Evolutionary conservation across 164 flowering plant species (phyloP).

Genomic region (Hamamelis virginiana): DNA sequence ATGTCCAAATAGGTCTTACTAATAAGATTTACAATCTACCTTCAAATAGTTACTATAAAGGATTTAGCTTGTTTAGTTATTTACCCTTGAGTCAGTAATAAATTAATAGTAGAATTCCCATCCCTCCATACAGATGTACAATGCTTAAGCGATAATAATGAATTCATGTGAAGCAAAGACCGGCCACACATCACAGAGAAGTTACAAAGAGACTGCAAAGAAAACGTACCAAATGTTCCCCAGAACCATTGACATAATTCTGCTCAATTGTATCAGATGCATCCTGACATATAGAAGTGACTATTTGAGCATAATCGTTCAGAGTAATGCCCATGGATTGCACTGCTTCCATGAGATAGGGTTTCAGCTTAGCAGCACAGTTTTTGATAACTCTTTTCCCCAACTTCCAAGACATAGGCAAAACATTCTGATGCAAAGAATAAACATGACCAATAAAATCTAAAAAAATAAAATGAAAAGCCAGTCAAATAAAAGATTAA

Average conservation of each 20-base stretch:
- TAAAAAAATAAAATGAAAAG: not conserved
- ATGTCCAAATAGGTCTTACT: not conserved
- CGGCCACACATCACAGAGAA: not conserved
- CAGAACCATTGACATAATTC: conserved; percentile 3
- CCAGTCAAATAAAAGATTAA: not conserved
- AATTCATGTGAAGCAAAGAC: not conserved
- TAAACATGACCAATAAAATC: not conserved
- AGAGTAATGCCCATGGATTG: conserved; percentile 14
- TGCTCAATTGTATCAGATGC: conserved; percentile 1
- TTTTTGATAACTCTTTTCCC: conserved; percentile 34
- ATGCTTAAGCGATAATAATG: not conserved
- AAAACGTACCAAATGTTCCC: conserved; percentile 19
- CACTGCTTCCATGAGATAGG: conserved; percentile 23
- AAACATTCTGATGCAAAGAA: conserved; percentile 23
- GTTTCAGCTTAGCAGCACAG: conserved; percentile 31
- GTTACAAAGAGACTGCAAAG: not conserved
- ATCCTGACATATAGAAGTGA: conserved; percentile 23
- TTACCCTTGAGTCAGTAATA: not conserved
- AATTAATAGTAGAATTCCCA: not conserved
- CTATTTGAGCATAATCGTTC: conserved; percentile 26
- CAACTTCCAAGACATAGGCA: conserved; percentile 31
- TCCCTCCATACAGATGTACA: not conserved
- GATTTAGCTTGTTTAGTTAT: not conserved
- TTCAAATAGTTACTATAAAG: not conserved
- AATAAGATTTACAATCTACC: not conserved